Evolutionary conservation across 2,329 filamentous ascomycete species (phyloP).

Genomic region (Nothophaeocryptopus gaeumannii): DNA sequence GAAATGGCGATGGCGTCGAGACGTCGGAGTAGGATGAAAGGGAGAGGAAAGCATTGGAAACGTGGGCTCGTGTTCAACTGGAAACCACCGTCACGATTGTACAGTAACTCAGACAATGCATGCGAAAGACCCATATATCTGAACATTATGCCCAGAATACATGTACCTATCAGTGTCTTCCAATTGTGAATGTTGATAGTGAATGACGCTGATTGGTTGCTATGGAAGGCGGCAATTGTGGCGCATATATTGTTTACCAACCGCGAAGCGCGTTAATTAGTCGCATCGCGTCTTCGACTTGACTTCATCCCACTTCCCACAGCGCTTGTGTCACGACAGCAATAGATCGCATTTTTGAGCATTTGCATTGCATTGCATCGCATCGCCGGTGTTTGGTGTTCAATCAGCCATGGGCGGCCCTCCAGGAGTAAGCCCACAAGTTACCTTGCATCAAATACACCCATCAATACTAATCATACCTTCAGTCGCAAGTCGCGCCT

Average conservation of each 20-base stretch:
- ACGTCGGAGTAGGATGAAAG: too few species aligned
- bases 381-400: slow-evolving; percentile 21
- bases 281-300: neutral
- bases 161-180: neutral
- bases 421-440: slow-evolving; percentile 29
- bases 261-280: slow-evolving; percentile 6
- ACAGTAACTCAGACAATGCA: slow-evolving; percentile 5
- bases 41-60: slow-evolving; percentile 2
- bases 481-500: slow-evolving; percentile 80
- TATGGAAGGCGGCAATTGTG: neutral
- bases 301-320: neutral
- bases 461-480: slow-evolving; percentile 5
- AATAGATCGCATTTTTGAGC: neutral
- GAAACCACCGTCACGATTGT: slow-evolving; percentile 7
- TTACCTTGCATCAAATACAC: neutral
- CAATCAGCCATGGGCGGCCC: slow-evolving; percentile 19
- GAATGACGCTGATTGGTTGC: slow-evolving; percentile 3
- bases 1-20: too few species aligned
- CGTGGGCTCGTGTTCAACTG: neutral
- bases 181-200: neutral
- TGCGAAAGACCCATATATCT: neutral
- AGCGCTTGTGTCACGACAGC: too few species aligned
- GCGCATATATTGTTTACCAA: slow-evolving; percentile 3
- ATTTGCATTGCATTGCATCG: slow-evolving; percentile 3
- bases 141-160: neutral